phyloP scores from a whole-genome alignment of 805 yeast species.

The Candida quercuum region DNA sequence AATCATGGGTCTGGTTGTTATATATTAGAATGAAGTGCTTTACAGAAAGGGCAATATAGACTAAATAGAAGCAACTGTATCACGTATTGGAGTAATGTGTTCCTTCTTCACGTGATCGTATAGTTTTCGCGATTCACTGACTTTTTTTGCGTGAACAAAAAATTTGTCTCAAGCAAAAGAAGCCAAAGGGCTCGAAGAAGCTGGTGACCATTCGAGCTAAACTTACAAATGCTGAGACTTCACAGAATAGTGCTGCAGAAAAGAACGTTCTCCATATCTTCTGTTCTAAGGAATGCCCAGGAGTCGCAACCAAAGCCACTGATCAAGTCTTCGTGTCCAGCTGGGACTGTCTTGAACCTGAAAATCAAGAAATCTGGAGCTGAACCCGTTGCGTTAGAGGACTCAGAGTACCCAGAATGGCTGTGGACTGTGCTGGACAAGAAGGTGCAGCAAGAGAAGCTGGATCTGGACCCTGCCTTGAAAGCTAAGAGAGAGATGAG shows the following conservation, averaged over 20 bases:
- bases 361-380: slow-evolving; percentile 75
- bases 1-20: slow-evolving; percentile 2
- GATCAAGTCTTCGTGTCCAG: slow-evolving; percentile 47
- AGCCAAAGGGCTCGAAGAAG: too few relatives aligned
- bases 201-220: neutral
- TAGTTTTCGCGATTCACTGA: too few relatives aligned
- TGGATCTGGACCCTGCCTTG: slow-evolving; percentile 57
- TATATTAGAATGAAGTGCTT: slow-evolving; percentile 1
- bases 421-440: slow-evolving; percentile 80
- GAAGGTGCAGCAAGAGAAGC: slow-evolving; percentile 48
- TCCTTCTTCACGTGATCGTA: too few relatives aligned
- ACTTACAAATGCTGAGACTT: neutral
- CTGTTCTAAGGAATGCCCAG: slow-evolving; percentile 9
- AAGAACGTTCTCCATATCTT: slow-evolving; percentile 13
- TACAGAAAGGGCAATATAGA: too few relatives aligned
- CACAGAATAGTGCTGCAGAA: slow-evolving; percentile 1
- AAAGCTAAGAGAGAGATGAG: slow-evolving; percentile 68
- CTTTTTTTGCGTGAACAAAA: too few relatives aligned
- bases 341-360: slow-evolving; percentile 69
- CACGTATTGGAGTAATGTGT: too few relatives aligned
- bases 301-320: slow-evolving; percentile 3
- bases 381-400: slow-evolving; percentile 85
- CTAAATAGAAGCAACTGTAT: too few relatives aligned
- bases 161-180: too few relatives aligned
- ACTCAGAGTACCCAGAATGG: slow-evolving; percentile 91